A percentile compares a stretch with the other conserved stretches of the same genome.
These are phyloP conservation scores for Hamigera avellanea DNA, from an alignment of 495 filamentous ascomycete genomes.

Conservation along the genomic window DNA sequence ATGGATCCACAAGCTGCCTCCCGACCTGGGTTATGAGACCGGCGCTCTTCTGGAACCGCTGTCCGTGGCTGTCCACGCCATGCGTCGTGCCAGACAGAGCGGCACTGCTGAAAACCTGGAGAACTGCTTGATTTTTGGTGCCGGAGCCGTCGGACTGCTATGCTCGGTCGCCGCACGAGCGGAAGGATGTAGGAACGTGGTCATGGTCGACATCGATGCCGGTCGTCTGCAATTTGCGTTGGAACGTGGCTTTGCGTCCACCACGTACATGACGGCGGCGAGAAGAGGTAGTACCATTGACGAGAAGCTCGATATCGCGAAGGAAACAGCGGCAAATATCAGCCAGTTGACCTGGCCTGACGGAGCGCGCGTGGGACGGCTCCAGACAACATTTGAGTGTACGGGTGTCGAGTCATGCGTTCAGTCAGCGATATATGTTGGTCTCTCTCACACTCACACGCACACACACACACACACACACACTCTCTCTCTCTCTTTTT, in stretches of 20 bases:
- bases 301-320: neutral
- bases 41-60: slow-evolving; percentile 24
- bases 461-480: too few relatives aligned
- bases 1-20: slow-evolving; percentile 18
- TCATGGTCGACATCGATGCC: slow-evolving; percentile 24
- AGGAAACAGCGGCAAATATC: neutral
- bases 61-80: slow-evolving; percentile 24
- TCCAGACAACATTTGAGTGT: slow-evolving; percentile 65
- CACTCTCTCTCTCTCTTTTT: too few relatives aligned
- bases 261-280: neutral
- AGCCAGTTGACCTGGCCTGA: neutral
- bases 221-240: slow-evolving; percentile 21
- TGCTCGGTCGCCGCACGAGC: slow-evolving; percentile 21
- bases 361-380: slow-evolving; percentile 31
- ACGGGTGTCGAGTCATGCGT: slow-evolving; percentile 64
- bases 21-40: slow-evolving; percentile 17
- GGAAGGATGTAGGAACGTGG: slow-evolving; percentile 18
- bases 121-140: slow-evolving; percentile 21
- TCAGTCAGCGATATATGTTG: slow-evolving; percentile 31
- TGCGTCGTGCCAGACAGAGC: slow-evolving; percentile 11
- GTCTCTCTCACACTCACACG: too few relatives aligned
- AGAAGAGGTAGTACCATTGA: neutral
- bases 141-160: slow-evolving; percentile 23
- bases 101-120: slow-evolving; percentile 16
- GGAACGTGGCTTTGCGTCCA: neutral